Percentiles rank a stretch among this genome's conserved stretches.
Evolutionary conservation across 83 land plant genomes (phyloP).

Genomic region (Picea mariana): DNA sequence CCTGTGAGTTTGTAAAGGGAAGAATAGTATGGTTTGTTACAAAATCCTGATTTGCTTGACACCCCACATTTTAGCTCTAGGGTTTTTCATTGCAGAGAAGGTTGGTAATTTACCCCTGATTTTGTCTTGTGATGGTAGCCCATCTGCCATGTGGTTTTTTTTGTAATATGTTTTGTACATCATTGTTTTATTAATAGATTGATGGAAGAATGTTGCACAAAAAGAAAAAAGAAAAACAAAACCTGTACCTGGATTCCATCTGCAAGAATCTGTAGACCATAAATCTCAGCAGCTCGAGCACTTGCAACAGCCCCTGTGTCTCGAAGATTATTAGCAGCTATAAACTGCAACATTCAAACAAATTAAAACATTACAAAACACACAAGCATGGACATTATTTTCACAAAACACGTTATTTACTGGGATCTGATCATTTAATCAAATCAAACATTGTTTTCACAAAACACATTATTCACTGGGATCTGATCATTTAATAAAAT

Average conservation of each 20-base stretch:
- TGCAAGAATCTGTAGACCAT: constrained; percentile 75
- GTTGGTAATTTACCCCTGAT: too few species aligned
- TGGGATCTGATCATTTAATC: not conserved
- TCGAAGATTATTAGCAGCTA: constrained; percentile 53
- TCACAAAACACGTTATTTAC: not conserved
- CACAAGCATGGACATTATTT: not conserved
- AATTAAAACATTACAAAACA: constrained; percentile 10
- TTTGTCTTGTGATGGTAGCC: too few species aligned
- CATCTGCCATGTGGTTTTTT: too few species aligned
- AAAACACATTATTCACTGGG: not conserved
- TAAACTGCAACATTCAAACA: constrained; percentile 39
- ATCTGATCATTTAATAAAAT: not conserved
- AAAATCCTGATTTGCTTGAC: too few species aligned
- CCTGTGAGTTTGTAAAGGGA: too few species aligned
- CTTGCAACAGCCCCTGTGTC: constrained; percentile 87
- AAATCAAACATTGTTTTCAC: not conserved
- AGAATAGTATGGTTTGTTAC: too few species aligned
- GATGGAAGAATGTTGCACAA: too few species aligned
- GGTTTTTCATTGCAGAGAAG: too few species aligned
- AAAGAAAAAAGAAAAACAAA: not conserved
- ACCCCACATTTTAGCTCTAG: too few species aligned
- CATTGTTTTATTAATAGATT: too few species aligned
- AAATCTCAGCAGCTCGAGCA: constrained; percentile 84
- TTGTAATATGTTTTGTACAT: too few species aligned
- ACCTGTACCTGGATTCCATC: constrained; percentile 67